Percentiles rank a stretch among this genome's conserved stretches.
These are phyloP conservation scores for Endogone sp. DNA, from an alignment of 192 early-diverging fungal species.

Conservation along the genomic window DNA sequence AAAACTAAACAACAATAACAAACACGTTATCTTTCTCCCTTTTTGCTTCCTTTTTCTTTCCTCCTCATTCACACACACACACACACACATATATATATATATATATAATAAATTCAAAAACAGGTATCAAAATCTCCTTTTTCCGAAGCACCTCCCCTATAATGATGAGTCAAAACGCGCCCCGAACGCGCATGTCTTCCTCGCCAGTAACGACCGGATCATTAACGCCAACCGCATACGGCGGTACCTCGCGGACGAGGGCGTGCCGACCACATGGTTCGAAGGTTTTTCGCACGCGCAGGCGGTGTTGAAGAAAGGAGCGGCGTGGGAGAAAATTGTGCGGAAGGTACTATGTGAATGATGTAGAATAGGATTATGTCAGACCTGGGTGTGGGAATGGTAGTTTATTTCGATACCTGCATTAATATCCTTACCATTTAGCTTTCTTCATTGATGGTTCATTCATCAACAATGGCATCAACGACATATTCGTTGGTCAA, in stretches of 20 bases:
- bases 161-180: no score
- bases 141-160: constrained; percentile 8
- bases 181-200: constrained; percentile 5
- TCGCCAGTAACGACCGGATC: constrained; percentile 9
- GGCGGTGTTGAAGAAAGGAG: constrained; percentile 1
- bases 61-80: background rate
- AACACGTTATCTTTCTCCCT: background rate
- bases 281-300: constrained; percentile 11
- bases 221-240: constrained; percentile 7
- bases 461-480: no score
- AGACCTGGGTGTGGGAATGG: no score
- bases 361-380: no score
- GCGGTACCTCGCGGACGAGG: background rate
- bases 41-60: background rate
- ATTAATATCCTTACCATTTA: no score
- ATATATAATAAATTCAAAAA: no score
- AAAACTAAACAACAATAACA: background rate
- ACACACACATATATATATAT: no score
- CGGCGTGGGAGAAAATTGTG: background rate
- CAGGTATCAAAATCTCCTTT: constrained; percentile 17
- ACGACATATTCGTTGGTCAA: no score
- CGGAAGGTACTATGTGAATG: no score
- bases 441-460: no score
- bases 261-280: constrained; percentile 2
- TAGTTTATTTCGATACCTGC: no score